Base-by-base conservation (phyloP, 805 yeast genomes). In the Wickerhamomyces silvicola region DNA sequence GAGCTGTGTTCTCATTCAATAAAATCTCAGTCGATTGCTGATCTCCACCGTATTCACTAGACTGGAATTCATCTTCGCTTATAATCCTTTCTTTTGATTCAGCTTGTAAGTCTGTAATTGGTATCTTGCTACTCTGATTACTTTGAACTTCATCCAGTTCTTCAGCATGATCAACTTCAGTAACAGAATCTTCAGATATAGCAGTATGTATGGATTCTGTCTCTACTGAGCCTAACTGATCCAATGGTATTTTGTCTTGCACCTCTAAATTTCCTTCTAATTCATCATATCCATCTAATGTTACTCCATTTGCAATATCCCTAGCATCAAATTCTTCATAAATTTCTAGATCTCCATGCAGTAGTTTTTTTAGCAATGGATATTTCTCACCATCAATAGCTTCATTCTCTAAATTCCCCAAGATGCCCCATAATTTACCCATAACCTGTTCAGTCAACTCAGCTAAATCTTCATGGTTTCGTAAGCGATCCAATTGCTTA, bases 401-500 rank as follows among this genome's bases (percentile, higher is more conserved):
- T 6, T 11, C 12, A 11, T 22, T 22, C 6, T 22, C 24, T 11
- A 22, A 11, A n/a, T 11, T 7, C n/a, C 24, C 24, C 6, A 22
- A 11, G 7, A 22, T 22, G 12, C 12, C 12, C 24, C 24, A 22
- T 22, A 22, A 10, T 22, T 22, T 22, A 7, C 24, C 24, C 24
- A 22, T 22, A 7, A 22, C 24, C 12, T 22, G 13, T 11, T 22
- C 12, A 7, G 24, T 22, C n/a, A 22, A 22, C 12, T 10, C 24
- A 10, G 10, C 12, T 6, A 22, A 11, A 11, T 22, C 24, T 6
- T 22, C 24, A 22, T 7, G 7, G 12, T 22, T 10, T 11, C 14
- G 24, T 11, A 22, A 22, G 24, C 22, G 15, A 17, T 41, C 43
- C 21, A 43, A 17, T 26, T 32, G 41, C 22, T 41, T 40, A 16